Evolutionary conservation across 805 yeast species (phyloP), one percentile per base, ranked within the genome.

Genomic region (Wickerhamiella spandovensis): DNA sequence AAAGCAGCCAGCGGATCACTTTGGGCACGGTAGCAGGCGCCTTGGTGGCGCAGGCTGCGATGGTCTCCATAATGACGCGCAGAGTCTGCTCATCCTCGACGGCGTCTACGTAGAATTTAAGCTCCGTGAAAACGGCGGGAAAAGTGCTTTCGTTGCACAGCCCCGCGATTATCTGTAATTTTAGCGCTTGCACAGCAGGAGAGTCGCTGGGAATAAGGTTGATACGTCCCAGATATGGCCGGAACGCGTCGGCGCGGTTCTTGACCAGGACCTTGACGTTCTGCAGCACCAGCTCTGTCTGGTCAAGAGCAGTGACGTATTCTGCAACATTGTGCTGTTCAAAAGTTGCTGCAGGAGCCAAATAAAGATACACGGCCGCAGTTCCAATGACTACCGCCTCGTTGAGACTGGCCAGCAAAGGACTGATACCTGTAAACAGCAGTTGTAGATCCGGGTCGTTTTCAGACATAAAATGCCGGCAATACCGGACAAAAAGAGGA

Each of bases 401-500:
- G 47, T 81, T 77, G 4, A 71, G 64, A 22, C 81, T 71, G 56
- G 70, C 74, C 9, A 76, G 66, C 28, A 86, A 65, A 0, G 67
- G 61, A 43, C 62, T 63, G 24, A 82, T 54, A 0, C 79, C 62
- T 1, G 71, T 63, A 2, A 84, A 64, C 21, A 87, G 77, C 5
- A 76, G 62, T 23, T 70, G 61, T 44, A 83, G 63, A 61, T 88
- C 96, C 0, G 70, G 62, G 56, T 83, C 56, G 2, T 48, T 66
- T 1, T 92, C 84, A 47, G 72, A 68, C 37, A 88, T 60, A 61
- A 72, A 88, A 7, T 65, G 57, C 48, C 88, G 74, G 32, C 78
- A 70, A 63, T 92, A 92, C 48, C 77, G 76, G 0, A 81, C 75
- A 47, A 89, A 67, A 4, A 84, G 56, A 46, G 84, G 84, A 20